A percentile compares a stretch with the other conserved stretches of the same genome.
These are phyloP conservation scores for Ceratocystis cacaofunesta DNA, from an alignment of 2,329 filamentous ascomycete genomes.

Conservation along the genomic window DNA sequence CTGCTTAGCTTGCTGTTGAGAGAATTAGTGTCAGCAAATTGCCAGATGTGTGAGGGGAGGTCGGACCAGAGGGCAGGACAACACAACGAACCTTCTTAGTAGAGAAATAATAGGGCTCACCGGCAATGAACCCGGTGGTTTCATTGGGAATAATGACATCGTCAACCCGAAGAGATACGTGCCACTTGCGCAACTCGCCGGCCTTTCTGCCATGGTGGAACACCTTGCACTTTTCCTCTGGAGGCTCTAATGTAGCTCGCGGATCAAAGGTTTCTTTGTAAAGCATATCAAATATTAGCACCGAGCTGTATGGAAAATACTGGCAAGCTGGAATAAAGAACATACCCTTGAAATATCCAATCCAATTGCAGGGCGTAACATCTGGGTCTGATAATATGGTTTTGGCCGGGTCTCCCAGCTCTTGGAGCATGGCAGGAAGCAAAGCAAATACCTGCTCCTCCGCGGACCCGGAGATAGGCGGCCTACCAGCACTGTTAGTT, in stretches of 20 bases:
- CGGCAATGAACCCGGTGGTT: slow-evolving; percentile 25
- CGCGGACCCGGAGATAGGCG: not conserved
- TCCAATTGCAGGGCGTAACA: slow-evolving; percentile 4
- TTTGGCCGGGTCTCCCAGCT: not conserved
- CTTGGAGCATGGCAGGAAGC: slow-evolving; percentile 1
- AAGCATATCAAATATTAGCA: not conserved
- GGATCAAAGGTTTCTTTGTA: slow-evolving; percentile 1
- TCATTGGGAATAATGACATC: slow-evolving; percentile 19
- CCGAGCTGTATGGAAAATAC: not conserved
- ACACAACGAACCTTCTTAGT: slow-evolving; percentile 31
- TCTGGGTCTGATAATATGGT: not conserved
- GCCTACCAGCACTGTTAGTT: not conserved
- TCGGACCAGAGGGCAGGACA: not conserved
- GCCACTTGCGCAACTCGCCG: slow-evolving; percentile 3
- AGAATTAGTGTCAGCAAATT: not conserved
- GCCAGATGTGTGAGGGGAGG: not conserved
- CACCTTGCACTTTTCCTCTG: not conserved
- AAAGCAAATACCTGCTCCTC: slow-evolving; percentile 4
- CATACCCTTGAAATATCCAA: slow-evolving; percentile 6
- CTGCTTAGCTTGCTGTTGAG: slow-evolving; percentile 32
- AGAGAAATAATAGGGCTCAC: slow-evolving; percentile 26
- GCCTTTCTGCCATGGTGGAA: slow-evolving; percentile 2
- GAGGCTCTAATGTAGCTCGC: not conserved
- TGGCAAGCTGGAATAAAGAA: not conserved
- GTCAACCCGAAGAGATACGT: not conserved